A percentile compares a stretch with the other conserved stretches of the same genome.
These are phyloP conservation scores for Boletus subcaerulescens DNA, from an alignment of 768 basidiomycete genomes.

Conservation along the genomic window DNA sequence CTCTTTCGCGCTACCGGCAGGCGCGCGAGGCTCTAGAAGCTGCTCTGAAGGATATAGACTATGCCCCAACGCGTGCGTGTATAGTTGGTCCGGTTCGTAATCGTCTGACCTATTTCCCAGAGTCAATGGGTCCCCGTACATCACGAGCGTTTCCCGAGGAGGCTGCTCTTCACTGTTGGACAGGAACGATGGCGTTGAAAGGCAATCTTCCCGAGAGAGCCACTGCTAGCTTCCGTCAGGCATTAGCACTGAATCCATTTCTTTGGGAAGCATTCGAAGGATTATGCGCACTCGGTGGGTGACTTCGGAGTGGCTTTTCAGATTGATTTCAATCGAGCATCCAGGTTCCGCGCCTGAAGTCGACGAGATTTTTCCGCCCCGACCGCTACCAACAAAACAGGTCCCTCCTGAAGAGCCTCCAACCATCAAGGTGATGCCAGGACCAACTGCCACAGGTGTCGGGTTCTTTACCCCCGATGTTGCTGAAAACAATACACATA, in stretches of 20 bases:
- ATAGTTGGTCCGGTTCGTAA: slow-evolving; percentile 1
- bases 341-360: slow-evolving; percentile 69
- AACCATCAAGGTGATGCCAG: slow-evolving; percentile 34
- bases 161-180: slow-evolving; percentile 70
- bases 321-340: slow-evolving; percentile 12
- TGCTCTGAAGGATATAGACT: slow-evolving; percentile 50
- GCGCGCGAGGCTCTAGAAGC: slow-evolving; percentile 70
- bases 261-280: slow-evolving; percentile 94
- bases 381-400: slow-evolving; percentile 54
- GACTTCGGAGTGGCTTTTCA: slow-evolving; percentile 6
- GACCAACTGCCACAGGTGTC: slow-evolving; percentile 58
- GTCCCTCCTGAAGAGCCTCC: slow-evolving; percentile 50
- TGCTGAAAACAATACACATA: slow-evolving; percentile 52
- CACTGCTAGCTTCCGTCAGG: slow-evolving; percentile 63
- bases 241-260: slow-evolving; percentile 70
- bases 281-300: slow-evolving; percentile 71
- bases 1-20: slow-evolving; percentile 71
- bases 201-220: slow-evolving; percentile 78
- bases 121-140: slow-evolving; percentile 50
- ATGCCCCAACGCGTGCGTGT: slow-evolving; percentile 57
- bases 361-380: slow-evolving; percentile 69
- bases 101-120: slow-evolving; percentile 34
- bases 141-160: slow-evolving; percentile 66
- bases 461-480: slow-evolving; percentile 78
- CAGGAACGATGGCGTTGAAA: slow-evolving; percentile 73